Evolutionary conservation across 2,329 filamentous ascomycete genomes (phyloP).

Genomic region (Ceratocystis alfenasii): DNA sequence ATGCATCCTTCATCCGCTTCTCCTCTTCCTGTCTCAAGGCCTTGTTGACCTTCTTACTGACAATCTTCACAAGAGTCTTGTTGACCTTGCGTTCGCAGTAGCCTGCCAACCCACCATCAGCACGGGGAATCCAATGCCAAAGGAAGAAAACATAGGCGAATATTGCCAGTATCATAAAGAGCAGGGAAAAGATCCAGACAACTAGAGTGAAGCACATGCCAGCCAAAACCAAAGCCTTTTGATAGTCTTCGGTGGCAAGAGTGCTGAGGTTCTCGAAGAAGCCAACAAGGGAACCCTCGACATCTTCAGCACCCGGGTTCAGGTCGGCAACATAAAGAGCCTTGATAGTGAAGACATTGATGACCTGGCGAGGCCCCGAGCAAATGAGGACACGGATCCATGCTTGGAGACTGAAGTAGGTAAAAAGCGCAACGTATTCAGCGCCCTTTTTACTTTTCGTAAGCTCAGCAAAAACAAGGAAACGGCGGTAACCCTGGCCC

Average conservation of each 20-base stretch:
- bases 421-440: slow-evolving; percentile 82
- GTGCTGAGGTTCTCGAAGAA: slow-evolving; percentile 74
- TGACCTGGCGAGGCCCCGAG: slow-evolving; percentile 78
- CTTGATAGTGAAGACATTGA: slow-evolving; percentile 82
- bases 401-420: slow-evolving; percentile 69
- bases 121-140: slow-evolving; percentile 77
- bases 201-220: slow-evolving; percentile 88
- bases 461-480: slow-evolving; percentile 81
- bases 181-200: slow-evolving; percentile 72
- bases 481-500: slow-evolving; percentile 73
- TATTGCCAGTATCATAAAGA: slow-evolving; percentile 62
- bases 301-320: slow-evolving; percentile 31
- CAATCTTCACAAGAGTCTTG: slow-evolving; percentile 69
- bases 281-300: slow-evolving; percentile 53
- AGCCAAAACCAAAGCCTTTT: slow-evolving; percentile 70
- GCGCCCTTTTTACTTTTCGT: slow-evolving; percentile 85
- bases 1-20: slow-evolving; percentile 42
- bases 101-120: slow-evolving; percentile 65
- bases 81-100: slow-evolving; percentile 93
- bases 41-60: slow-evolving; percentile 76
- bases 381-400: slow-evolving; percentile 84
- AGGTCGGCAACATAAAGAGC: slow-evolving; percentile 69
- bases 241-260: slow-evolving; percentile 60
- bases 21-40: slow-evolving; percentile 68
- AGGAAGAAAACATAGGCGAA: slow-evolving; percentile 80